Percentiles rank a stretch among this genome's conserved stretches.
phyloP scores from a whole-genome alignment of 371 early-diverging fungal genomes.

The Mortierella sp. region DNA sequence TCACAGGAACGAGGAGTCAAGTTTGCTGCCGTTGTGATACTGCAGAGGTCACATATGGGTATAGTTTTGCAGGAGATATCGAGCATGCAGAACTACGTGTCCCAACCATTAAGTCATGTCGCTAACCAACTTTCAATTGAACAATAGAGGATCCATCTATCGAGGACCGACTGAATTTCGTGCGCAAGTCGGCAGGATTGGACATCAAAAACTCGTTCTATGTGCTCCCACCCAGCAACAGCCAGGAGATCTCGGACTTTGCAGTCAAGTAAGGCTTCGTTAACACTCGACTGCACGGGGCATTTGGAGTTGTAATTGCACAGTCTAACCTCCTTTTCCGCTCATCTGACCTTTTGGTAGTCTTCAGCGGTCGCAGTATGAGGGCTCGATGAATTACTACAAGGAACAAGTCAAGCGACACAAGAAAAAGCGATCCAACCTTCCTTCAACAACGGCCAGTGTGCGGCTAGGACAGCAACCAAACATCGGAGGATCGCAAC shows the following conservation, averaged over 20 bases:
- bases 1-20: constrained; percentile 78
- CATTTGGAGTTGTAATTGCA: neutral
- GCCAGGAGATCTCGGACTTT: constrained; percentile 73
- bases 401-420: constrained; percentile 79
- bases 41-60: constrained; percentile 71
- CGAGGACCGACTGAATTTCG: constrained; percentile 74
- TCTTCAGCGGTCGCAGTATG: constrained; percentile 77
- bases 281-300: neutral
- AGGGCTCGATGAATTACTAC: constrained; percentile 79
- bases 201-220: constrained; percentile 77
- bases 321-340: neutral
- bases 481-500: constrained; percentile 39
- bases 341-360: constrained; percentile 45
- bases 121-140: neutral
- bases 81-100: no score
- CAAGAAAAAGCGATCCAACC: constrained; percentile 76
- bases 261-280: constrained; percentile 68
- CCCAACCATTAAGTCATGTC: neutral
- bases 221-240: constrained; percentile 66
- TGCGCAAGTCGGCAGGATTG: constrained; percentile 76
- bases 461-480: constrained; percentile 44
- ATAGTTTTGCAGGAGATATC: constrained; percentile 6
- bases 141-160: constrained; percentile 70
- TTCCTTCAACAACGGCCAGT: constrained; percentile 66
- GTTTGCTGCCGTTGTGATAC: constrained; percentile 79